Conservation (phyloP, 225 moss, liverwort and hornwort genomes). For the Physcomitrellopsis africana region DNA sequence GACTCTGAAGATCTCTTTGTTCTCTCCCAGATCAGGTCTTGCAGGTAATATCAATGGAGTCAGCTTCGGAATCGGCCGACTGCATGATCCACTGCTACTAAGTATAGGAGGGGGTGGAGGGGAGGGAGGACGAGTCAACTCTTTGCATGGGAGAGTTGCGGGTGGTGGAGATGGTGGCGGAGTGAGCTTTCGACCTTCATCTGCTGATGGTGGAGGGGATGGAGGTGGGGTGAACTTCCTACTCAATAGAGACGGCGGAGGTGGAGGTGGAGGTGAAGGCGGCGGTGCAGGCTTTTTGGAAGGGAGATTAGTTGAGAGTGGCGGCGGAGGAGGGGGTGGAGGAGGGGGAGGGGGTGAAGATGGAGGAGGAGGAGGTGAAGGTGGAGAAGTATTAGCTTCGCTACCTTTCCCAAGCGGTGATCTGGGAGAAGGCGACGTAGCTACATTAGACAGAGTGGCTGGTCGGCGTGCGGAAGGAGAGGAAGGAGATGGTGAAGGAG, state of each 20-base stretch:
- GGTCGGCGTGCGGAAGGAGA: conserved; percentile 33
- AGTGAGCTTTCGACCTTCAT: neutral
- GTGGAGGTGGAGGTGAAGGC: conserved; percentile 15
- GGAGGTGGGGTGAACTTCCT: conserved; percentile 23
- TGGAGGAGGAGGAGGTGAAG: conserved; percentile 45
- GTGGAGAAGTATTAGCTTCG: conserved; percentile 25
- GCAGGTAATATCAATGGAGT: conserved; percentile 43
- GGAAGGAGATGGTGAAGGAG: conserved; percentile 27
- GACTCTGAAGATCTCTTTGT: conserved; percentile 27
- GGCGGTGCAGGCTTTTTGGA: neutral
- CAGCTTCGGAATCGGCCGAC: conserved; percentile 27
- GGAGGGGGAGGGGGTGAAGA: conserved; percentile 31
- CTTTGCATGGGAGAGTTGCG: neutral
- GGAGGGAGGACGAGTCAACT: conserved; percentile 16
- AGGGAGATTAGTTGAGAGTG: too few species aligned
- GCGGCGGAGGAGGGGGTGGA: conserved; percentile 38
- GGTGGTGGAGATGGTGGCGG: conserved; percentile 18
- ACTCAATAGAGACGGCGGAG: conserved; percentile 2
- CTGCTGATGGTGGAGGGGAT: conserved; percentile 3
- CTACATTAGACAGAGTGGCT: neutral
- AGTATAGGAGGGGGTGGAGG: conserved; percentile 29
- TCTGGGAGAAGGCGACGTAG: neutral
- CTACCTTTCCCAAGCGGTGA: neutral
- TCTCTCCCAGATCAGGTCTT: conserved; percentile 34
- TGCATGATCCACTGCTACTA: neutral